Conservation (phyloP, 1,284 basidiomycete species). For the Ustilago nuda region DNA sequence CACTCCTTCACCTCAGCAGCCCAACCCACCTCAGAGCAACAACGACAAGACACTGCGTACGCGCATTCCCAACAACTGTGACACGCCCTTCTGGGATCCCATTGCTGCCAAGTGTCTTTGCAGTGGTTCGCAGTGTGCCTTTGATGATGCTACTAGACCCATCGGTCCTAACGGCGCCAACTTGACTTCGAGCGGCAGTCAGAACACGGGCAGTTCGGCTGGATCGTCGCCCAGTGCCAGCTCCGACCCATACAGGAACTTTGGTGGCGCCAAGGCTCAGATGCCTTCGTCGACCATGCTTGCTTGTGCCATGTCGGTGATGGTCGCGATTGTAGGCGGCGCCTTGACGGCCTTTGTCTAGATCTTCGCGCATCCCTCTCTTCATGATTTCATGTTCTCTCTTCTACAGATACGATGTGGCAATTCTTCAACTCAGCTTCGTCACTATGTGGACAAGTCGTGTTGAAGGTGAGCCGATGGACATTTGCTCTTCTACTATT, state of each 20-base stretch:
- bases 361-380: background rate
- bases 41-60: constrained; percentile 56
- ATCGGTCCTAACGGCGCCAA: constrained; percentile 61
- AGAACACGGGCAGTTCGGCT: constrained; percentile 25
- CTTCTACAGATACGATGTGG: background rate
- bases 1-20: constrained; percentile 58
- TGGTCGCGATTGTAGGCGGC: constrained; percentile 23
- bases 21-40: constrained; percentile 64
- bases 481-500: background rate
- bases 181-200: constrained; percentile 34
- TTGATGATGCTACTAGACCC: constrained; percentile 56
- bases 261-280: constrained; percentile 22
- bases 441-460: background rate
- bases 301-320: constrained; percentile 26
- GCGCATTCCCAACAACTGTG: constrained; percentile 57
- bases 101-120: constrained; percentile 61
- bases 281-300: constrained; percentile 10
- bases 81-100: constrained; percentile 65
- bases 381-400: background rate
- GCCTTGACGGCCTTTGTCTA: constrained; percentile 32
- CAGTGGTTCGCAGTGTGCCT: constrained; percentile 45
- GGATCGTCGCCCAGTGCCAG: constrained; percentile 27
- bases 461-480: background rate
- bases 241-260: constrained; percentile 41
- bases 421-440: background rate